phyloP scores from a whole-genome alignment of 495 filamentous ascomycete genomes.

The Bombardia bombarda region DNA sequence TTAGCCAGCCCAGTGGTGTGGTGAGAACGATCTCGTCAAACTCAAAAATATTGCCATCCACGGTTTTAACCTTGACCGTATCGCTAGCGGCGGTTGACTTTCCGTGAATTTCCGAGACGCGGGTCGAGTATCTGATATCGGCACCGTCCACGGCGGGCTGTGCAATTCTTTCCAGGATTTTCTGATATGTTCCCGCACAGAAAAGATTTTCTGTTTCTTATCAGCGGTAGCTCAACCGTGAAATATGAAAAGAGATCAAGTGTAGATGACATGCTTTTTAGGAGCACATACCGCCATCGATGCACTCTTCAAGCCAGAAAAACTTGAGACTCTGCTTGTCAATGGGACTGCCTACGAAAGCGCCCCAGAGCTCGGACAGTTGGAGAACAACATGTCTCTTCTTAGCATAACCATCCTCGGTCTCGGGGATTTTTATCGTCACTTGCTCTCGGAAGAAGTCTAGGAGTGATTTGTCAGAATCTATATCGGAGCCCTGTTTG shows the following conservation, averaged over 20 bases:
- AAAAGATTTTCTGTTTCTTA: conserved; percentile 68
- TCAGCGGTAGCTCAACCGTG: background rate
- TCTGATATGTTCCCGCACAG: conserved; percentile 76
- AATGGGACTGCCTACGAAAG: conserved; percentile 75
- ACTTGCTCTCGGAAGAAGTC: conserved; percentile 70
- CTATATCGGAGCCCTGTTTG: conserved; percentile 54
- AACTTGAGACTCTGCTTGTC: conserved; percentile 78
- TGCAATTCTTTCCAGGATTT: conserved; percentile 62
- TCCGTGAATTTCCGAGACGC: conserved; percentile 33
- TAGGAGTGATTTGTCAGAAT: conserved; percentile 56
- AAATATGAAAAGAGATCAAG: background rate
- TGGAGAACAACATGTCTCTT: conserved; percentile 52
- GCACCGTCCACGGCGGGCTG: conserved; percentile 53
- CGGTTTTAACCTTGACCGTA: conserved; percentile 46
- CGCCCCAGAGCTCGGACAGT: conserved; percentile 72
- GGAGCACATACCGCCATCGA: conserved; percentile 76
- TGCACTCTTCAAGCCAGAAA: conserved; percentile 91
- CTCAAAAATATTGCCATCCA: conserved; percentile 38
- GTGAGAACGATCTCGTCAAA: conserved; percentile 89
- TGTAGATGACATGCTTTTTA: no score
- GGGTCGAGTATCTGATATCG: conserved; percentile 48
- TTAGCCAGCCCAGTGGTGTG: conserved; percentile 81
- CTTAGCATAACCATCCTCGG: conserved; percentile 28
- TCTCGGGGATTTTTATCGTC: conserved; percentile 41
- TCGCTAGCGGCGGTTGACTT: conserved; percentile 33